phyloP scores from a whole-genome alignment of 768 basidiomycete species.

The Rhizopogon roseolus region DNA sequence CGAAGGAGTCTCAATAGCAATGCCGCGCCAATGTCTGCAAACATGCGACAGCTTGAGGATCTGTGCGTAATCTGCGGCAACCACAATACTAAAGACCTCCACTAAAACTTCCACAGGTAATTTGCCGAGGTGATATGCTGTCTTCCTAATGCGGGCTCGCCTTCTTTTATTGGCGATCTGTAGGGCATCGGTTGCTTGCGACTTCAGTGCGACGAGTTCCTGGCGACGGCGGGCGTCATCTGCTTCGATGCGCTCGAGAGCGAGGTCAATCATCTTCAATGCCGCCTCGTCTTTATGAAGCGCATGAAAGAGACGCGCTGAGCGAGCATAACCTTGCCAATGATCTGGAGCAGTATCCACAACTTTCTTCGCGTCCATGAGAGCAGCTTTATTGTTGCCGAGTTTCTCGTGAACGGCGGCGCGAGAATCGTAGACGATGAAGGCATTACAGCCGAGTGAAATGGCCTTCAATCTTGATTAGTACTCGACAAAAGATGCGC shows the following conservation, averaged over 20 bases:
- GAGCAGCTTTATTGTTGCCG: conserved; percentile 54
- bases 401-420: conserved; percentile 68
- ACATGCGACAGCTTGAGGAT: conserved; percentile 52
- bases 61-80: conserved; percentile 35
- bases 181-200: conserved; percentile 26
- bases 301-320: conserved; percentile 60
- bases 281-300: conserved; percentile 47
- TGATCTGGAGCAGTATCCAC: conserved; percentile 63
- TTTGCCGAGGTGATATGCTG: conserved; percentile 48
- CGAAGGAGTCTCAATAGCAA: conserved; percentile 44
- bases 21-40: conserved; percentile 57
- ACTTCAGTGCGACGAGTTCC: conserved; percentile 42
- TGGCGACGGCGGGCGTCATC: conserved; percentile 40
- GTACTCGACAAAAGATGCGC: neutral
- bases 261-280: conserved; percentile 54
- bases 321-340: conserved; percentile 77
- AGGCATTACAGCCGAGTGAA: conserved; percentile 35
- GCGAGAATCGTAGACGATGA: conserved; percentile 66
- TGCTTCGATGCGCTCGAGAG: conserved; percentile 44
- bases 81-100: conserved; percentile 45
- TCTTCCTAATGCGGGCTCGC: conserved; percentile 19
- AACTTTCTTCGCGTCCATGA: conserved; percentile 62
- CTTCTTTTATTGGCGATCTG: conserved; percentile 16
- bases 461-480: conserved; percentile 40
- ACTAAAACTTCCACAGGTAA: conserved; percentile 67